phyloP scores from a whole-genome alignment of 768 basidiomycete species.

The Naematelia encephala region DNA sequence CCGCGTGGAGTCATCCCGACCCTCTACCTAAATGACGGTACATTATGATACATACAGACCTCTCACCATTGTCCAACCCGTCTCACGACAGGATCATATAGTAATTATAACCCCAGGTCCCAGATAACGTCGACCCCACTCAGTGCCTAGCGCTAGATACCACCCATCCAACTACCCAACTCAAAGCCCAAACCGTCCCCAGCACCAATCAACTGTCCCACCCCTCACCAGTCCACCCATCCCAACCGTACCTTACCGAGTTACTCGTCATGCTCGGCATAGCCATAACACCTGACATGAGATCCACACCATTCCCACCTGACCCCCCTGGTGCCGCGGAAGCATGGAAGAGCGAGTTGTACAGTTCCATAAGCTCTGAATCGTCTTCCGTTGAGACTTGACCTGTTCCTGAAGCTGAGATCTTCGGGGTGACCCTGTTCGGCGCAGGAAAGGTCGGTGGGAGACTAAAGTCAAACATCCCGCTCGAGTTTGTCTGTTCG shows the following conservation, averaged over 20 bases:
- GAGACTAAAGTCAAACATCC: not conserved
- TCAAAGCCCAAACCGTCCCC: not conserved
- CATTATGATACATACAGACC: not conserved
- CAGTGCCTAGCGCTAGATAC: not conserved
- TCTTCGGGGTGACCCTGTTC: not conserved
- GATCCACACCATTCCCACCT: conserved; percentile 15
- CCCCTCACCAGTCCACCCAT: not conserved
- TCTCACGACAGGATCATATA: not conserved
- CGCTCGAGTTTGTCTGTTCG: not conserved
- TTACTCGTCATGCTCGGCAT: conserved; percentile 13
- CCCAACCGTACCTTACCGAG: not conserved
- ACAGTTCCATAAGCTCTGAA: not conserved
- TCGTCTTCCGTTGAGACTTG: not conserved
- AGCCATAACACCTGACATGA: conserved; percentile 25
- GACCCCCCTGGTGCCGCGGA: conserved; percentile 1
- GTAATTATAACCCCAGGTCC: not conserved
- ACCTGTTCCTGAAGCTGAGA: not conserved
- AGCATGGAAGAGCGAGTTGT: conserved; percentile 1
- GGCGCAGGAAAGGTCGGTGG: not conserved
- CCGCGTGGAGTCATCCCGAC: not conserved
- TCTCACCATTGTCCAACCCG: not conserved
- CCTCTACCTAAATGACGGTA: not conserved
- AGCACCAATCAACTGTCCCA: not conserved
- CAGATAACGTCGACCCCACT: not conserved
- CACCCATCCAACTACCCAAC: not conserved